Conservation (phyloP, 495 filamentous ascomycete genomes). For the Podospora fimiseda region DNA sequence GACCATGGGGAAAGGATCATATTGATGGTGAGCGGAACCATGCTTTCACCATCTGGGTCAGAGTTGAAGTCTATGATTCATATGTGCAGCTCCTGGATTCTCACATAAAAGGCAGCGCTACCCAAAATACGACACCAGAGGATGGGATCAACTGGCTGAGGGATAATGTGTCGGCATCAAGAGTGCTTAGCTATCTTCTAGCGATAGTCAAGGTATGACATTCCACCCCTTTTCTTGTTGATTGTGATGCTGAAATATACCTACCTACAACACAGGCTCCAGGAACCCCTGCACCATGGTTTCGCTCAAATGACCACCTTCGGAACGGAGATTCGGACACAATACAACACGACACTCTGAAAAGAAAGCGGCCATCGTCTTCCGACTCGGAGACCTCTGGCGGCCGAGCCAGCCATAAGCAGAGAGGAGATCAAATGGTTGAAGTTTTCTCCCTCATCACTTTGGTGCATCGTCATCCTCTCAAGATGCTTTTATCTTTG, state of each 20-base stretch:
- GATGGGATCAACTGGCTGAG: not conserved
- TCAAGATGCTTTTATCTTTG: too few species aligned
- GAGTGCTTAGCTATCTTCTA: not conserved
- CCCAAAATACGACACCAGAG: not conserved
- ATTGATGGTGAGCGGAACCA: not conserved
- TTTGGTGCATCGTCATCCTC: too few species aligned
- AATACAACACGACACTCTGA: too few species aligned
- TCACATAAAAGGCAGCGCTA: not conserved
- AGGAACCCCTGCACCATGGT: not conserved
- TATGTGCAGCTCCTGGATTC: not conserved
- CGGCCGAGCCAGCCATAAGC: too few species aligned
- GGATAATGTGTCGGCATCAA: not conserved
- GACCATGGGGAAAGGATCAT: not conserved
- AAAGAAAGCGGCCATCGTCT: too few species aligned
- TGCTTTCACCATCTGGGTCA: not conserved
- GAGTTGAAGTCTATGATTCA: not conserved
- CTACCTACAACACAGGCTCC: not conserved
- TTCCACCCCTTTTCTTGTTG: not conserved
- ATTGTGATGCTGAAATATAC: not conserved
- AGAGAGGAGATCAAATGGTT: too few species aligned
- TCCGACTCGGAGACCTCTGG: too few species aligned
- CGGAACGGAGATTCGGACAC: too few species aligned
- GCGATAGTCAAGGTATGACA: not conserved
- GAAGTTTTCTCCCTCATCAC: too few species aligned
- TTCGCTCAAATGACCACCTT: not conserved